phyloP scores from a whole-genome alignment of 768 basidiomycete genomes.

The Multifurca ochricompacta region DNA sequence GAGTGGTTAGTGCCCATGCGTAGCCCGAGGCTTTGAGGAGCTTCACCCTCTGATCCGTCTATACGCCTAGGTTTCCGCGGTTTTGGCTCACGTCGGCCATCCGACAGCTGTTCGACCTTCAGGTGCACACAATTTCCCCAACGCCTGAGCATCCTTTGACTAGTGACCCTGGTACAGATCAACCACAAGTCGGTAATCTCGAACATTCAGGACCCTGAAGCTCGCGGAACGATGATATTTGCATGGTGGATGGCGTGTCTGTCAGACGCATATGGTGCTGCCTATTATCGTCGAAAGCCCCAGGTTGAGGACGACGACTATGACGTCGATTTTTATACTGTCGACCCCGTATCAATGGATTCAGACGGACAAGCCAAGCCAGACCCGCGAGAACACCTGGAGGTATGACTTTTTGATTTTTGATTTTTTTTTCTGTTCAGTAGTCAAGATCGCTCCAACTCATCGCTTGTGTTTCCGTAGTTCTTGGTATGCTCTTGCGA shows the following conservation, averaged over 20 bases:
- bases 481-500: conserved; percentile 50
- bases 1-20: conserved; percentile 41
- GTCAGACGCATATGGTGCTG: conserved; percentile 73
- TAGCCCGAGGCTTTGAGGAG: conserved; percentile 5
- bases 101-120: conserved; percentile 69
- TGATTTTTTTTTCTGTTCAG: background rate
- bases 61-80: conserved; percentile 62
- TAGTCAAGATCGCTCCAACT: conserved; percentile 6
- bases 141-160: background rate
- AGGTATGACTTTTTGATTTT: conserved; percentile 43
- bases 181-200: conserved; percentile 77
- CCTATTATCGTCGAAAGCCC: conserved; percentile 81
- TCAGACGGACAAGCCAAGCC: conserved; percentile 28
- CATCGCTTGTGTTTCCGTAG: conserved; percentile 29
- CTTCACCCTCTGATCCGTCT: conserved; percentile 5
- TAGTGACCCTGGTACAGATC: conserved; percentile 40
- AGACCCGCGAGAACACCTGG: conserved; percentile 64
- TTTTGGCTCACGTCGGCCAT: conserved; percentile 75
- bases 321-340: conserved; percentile 82
- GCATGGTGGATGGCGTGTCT: conserved; percentile 93
- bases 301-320: conserved; percentile 76
- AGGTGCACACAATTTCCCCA: conserved; percentile 35
- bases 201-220: conserved; percentile 65
- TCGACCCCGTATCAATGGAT: conserved; percentile 49
- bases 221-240: conserved; percentile 78